Evolutionary conservation across 495 filamentous ascomycete species (phyloP), one percentile per base, ranked within the genome.

Genomic region (Trichoderma erinaceum): DNA sequence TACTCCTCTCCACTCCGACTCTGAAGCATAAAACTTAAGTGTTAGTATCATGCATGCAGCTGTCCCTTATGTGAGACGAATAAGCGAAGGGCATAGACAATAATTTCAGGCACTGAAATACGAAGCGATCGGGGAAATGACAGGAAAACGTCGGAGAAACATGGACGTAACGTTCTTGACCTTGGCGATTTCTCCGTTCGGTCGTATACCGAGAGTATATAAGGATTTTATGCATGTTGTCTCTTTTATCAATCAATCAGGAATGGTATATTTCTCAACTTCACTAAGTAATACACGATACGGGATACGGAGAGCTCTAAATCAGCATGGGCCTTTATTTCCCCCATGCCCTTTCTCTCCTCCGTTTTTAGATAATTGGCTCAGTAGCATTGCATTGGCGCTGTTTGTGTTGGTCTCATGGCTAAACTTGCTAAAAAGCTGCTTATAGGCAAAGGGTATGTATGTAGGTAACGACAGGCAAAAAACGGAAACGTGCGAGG

Each of bases 81-180:
- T 52, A 52, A 52, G 48, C 48, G 48, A 52, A 52, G 48, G n/a
- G 21, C n/a, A 21, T 5, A 52, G 16, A 21, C 48, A 11, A 11
- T 25, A 52, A 0, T 38, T 3, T 3, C 25, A 11, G n/a, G 25
- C 10, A 25, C 0, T 6, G 21, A 52, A 18, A 32, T 11, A 61
- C 11, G 56, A 61, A 61, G 56, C 25, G 56, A 18, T 61, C 56
- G 56, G 56, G 25, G 56, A 61, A 61, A 61, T 61, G 25, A 0
- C 7, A 11, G n/a, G 21, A 56, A n/a, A 21, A 21, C 35, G 35
- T 56, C 56, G 56, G 56, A 61, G 56, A 61, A 61, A 61, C 56
- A 32, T 29, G 25, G 56, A 61, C 25, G 56, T 32, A 61, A 29
- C 56, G 27, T 32, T 61, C 23, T 16, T 61, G 56, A 46, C 50